Evolutionary conservation across 441 rosid genomes (phyloP), one percentile per base, ranked within the genome.

Genomic region (Pelargonium exstipulatum): DNA sequence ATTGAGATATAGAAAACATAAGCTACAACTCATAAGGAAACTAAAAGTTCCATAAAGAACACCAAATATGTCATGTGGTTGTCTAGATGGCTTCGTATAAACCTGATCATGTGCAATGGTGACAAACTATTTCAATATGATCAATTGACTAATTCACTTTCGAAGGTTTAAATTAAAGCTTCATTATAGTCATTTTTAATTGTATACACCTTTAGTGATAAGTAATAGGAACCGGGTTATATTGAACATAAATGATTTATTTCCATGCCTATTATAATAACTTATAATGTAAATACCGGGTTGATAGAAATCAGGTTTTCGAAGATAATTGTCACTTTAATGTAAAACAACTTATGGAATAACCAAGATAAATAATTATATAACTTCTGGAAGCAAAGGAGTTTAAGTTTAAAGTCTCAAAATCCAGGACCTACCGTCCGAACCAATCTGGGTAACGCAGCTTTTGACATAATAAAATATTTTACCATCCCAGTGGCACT

Each of bases 1-100:
- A 62, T 62, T 62, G 42, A 26, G 65, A 13, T 13, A 62, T 14
- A 32, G 43, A 3, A n/a, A 26, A 62, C 9, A 62, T 58, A 62
- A 26, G 16, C 43, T 62, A 62, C 42, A 26, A 58, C 8, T 40
- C 43, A 7, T 7, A 40, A 40, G 9, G 43, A 40, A 40, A 40
- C 43, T 40, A 40, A 1, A 40, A 40, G 43, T 40, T 40, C 43
- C 43, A 40, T 40, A 40, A 7, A 40, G 43, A 40, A 40, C 43
- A 40, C 9, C 43, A 7, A 40, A 40, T 40, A 40, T 40, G 43
- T 7, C 9, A 40, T 40, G 43, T 40, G 43, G 43, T 40, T 40
- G 7, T 40, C 43, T 8, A 40, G 43, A 40, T 1, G 43, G 43
- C 43, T 40, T 40, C 43, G 10, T 10, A 40, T 40, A 40, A 40